Percentiles rank a stretch among this genome's conserved stretches.
These are phyloP conservation scores for Anthracocystis setariae DNA, from an alignment of 1,284 basidiomycete genomes.

Conservation along the genomic window DNA sequence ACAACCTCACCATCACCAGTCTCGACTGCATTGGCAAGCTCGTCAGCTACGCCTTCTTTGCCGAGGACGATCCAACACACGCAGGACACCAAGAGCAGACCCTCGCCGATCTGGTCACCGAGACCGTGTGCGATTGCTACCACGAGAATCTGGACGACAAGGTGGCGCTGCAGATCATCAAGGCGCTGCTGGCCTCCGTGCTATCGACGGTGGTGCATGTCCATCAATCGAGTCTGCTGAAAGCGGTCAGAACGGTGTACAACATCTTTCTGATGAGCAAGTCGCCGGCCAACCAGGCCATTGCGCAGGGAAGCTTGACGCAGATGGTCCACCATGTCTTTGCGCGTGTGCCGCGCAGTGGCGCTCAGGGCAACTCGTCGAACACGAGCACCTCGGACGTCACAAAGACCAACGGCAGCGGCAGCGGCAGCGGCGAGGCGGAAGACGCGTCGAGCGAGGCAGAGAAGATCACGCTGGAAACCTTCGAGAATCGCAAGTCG, in stretches of 20 bases:
- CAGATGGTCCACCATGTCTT: constrained; percentile 67
- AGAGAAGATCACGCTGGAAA: constrained; percentile 60
- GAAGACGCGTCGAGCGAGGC: constrained; percentile 13
- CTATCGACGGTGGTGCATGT: constrained; percentile 62
- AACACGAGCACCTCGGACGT: constrained; percentile 27
- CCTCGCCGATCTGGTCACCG: constrained; percentile 64
- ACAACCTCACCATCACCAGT: constrained; percentile 58
- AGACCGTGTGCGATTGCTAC: constrained; percentile 65
- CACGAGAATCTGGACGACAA: constrained; percentile 63
- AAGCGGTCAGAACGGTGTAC: constrained; percentile 70
- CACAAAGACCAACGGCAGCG: constrained; percentile 17
- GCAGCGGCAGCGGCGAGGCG: constrained; percentile 14
- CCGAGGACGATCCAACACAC: constrained; percentile 56
- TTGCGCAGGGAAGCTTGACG: constrained; percentile 64
- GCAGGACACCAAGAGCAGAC: constrained; percentile 44
- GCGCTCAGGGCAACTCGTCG: constrained; percentile 17
- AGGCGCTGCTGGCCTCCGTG: constrained; percentile 65
- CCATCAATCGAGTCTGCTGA: constrained; percentile 64
- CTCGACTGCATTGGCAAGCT: constrained; percentile 67
- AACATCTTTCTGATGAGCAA: constrained; percentile 66
- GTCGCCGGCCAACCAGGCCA: constrained; percentile 62
- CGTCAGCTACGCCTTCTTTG: constrained; percentile 67
- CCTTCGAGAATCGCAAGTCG: constrained; percentile 61
- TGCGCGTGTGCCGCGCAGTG: constrained; percentile 56
- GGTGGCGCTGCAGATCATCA: constrained; percentile 65